These are phyloP conservation scores for Aaosphaeria arxii DNA, from an alignment of 2,329 filamentous ascomycete species.

Conservation along the genomic window DNA sequence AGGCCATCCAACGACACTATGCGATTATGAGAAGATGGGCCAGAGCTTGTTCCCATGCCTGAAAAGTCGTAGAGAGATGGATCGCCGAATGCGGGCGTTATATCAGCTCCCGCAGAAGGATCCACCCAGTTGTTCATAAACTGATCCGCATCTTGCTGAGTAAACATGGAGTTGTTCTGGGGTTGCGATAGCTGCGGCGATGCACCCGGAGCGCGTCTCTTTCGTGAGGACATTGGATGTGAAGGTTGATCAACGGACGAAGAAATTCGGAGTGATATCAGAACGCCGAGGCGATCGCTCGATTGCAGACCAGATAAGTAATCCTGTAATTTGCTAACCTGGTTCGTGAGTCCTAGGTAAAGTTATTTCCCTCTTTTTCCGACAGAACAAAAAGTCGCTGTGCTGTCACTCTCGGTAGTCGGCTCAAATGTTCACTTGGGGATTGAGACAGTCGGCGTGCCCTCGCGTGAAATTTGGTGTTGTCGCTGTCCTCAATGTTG, in stretches of 20 bases:
- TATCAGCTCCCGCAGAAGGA: slow-evolving; percentile 16
- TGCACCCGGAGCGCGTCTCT: slow-evolving; percentile 71
- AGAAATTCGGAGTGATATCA: too few relatives aligned
- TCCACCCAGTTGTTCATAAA: slow-evolving; percentile 36
- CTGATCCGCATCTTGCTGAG: slow-evolving; percentile 15
- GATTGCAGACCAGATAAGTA: too few relatives aligned
- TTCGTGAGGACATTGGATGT: slow-evolving; percentile 48
- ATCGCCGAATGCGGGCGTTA: slow-evolving; percentile 32
- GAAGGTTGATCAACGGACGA: background rate
- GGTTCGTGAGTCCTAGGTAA: too few relatives aligned
- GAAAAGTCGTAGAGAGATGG: slow-evolving; percentile 35
- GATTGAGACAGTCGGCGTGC: too few relatives aligned
- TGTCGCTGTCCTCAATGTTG: too few relatives aligned
- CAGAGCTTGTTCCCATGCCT: slow-evolving; percentile 19
- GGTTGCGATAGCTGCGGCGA: slow-evolving; percentile 59
- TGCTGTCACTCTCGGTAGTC: too few relatives aligned
- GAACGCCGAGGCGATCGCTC: background rate
- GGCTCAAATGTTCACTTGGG: too few relatives aligned
- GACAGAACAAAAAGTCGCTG: too few relatives aligned
- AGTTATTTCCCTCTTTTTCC: too few relatives aligned
- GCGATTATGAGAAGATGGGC: slow-evolving; percentile 20
- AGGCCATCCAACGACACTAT: slow-evolving; percentile 32
- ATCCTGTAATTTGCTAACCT: too few relatives aligned
- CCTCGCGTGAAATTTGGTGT: too few relatives aligned
- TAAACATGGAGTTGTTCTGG: background rate